These are phyloP conservation scores for Corrigiola litoralis DNA, from an alignment of 179 eudicot genomes.

Conservation along the genomic window DNA sequence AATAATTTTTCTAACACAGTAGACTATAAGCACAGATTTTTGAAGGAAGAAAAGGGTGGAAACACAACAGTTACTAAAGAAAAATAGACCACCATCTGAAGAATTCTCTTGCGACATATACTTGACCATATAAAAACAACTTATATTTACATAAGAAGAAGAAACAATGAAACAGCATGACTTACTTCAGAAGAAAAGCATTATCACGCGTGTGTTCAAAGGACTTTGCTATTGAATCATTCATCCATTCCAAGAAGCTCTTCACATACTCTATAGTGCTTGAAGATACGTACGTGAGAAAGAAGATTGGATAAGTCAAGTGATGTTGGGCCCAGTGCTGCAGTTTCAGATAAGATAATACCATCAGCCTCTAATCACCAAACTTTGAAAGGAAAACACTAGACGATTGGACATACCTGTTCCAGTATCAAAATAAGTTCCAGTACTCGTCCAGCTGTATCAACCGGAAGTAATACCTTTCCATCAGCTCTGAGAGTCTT, in stretches of 20 bases:
- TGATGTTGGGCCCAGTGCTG: conserved; percentile 97
- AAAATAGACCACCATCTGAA: neutral
- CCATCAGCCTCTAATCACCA: conserved; percentile 9
- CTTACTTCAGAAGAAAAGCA: conserved; percentile 85
- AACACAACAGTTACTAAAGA: neutral
- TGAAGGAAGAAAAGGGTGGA: neutral
- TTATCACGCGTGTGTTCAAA: conserved; percentile 94
- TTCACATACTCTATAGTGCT: conserved; percentile 92
- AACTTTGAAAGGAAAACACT: neutral
- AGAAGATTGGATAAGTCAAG: conserved; percentile 84
- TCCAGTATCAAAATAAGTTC: conserved; percentile 77
- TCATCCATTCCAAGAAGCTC: conserved; percentile 98
- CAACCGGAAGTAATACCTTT: conserved; percentile 85
- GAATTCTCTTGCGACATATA: neutral
- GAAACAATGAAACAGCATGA: conserved; percentile 1
- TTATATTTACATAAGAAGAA: neutral
- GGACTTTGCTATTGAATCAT: conserved; percentile 91
- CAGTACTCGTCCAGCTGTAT: conserved; percentile 93
- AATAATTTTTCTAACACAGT: conserved; percentile 3
- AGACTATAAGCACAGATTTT: neutral
- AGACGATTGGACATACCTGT: conserved; percentile 46
- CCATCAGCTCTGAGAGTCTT: conserved; percentile 77
- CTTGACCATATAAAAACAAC: neutral
- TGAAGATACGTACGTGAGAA: conserved; percentile 80
- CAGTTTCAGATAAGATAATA: conserved; percentile 27